Base-by-base conservation (phyloP, 345 rosid species). In the Gossypium australe region DNA sequence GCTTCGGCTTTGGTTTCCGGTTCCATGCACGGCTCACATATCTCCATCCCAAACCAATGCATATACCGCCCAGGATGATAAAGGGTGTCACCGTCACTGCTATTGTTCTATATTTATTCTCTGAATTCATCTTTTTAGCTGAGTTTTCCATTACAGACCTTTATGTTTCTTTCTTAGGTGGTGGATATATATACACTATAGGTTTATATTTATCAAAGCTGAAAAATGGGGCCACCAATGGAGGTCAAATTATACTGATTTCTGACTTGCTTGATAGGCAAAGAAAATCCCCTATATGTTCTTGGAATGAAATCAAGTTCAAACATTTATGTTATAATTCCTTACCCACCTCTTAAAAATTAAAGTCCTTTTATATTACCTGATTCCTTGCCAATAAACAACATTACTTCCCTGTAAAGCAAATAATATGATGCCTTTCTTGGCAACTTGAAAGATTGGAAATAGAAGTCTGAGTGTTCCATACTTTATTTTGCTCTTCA, bases 31-130 rank as follows among this genome's bases (percentile, higher is more conserved):
- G 86, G 52, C 76, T 80, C n/a, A 66, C 64, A 75, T 80, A 86
- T 70, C 65, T 77, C 84, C 78, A 84, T 16, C 81, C 90, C 0
- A 90, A 83, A 25, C 80, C 90, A 2, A 90, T 57, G 75, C 77
- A 88, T 38, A 86, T 58, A 67, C 87, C 76, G 9, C 83, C 85
- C 10, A 85, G 68, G 60, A 86, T 20, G 67, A 86, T 56, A 3
- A 87, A 70, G 3, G 87, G 83, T 11, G 88, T 76, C 59, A 84
- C 79, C 17, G 84, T 77, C 25, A 52, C 79, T 2, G 80, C 84
- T 61, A 79, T 25, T 18, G 86, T 87, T 77, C 84, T 87, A 62
- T 83, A 88, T 67, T 77, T 84, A 2, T 73, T 83, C 56, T 78
- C 82, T 77, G 74, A 72, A 38, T 11, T 77, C 57, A 82, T 74